phyloP scores from a whole-genome alignment of 768 basidiomycete species.

The Chalciporus sphaerocephalus region DNA sequence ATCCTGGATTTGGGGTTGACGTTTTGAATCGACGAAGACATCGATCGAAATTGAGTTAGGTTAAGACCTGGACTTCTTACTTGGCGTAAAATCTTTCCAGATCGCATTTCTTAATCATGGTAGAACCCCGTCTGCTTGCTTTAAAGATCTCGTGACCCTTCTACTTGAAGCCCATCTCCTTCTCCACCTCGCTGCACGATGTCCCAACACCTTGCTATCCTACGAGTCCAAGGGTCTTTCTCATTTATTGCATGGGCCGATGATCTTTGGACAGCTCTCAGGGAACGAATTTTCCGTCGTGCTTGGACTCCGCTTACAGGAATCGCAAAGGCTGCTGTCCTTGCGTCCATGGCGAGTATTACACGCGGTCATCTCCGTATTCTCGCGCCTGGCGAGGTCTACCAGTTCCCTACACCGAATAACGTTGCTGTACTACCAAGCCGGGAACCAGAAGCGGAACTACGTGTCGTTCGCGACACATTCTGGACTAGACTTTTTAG shows the following conservation, averaged over 20 bases:
- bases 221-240: constrained; percentile 40
- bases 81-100: no score
- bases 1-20: not conserved
- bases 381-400: constrained; percentile 41
- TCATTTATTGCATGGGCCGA: constrained; percentile 43
- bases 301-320: constrained; percentile 42
- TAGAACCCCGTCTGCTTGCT: not conserved
- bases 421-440: constrained; percentile 13
- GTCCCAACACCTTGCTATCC: constrained; percentile 37
- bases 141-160: not conserved
- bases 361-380: constrained; percentile 46
- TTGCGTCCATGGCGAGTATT: constrained; percentile 47
- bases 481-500: constrained; percentile 58
- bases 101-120: not conserved
- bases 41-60: no score
- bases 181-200: constrained; percentile 14
- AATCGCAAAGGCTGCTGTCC: constrained; percentile 43
- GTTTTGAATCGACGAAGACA: no score
- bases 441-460: constrained; percentile 34
- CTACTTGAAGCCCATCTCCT: no score
- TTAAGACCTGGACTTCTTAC: no score
- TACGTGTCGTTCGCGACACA: constrained; percentile 46
- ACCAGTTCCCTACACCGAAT: constrained; percentile 38
- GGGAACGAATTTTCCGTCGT: constrained; percentile 39
- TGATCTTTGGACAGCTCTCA: constrained; percentile 38